These are phyloP conservation scores for Tolypocladium endophyticum DNA, from an alignment of 2,329 filamentous ascomycete species.

Conservation along the genomic window DNA sequence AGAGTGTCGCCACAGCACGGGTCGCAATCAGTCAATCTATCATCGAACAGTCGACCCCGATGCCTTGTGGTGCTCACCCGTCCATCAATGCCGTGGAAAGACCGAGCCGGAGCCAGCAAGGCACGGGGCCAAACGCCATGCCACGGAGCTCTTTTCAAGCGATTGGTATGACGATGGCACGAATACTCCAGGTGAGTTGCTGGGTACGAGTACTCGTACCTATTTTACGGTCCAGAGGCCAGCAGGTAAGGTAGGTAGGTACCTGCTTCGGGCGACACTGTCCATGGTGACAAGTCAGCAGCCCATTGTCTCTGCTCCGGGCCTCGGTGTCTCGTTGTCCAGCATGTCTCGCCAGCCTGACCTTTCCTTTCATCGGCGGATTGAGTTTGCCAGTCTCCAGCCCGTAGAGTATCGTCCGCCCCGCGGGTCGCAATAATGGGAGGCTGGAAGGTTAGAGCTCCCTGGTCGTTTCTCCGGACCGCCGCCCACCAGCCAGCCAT, in stretches of 20 bases:
- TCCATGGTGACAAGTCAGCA: background rate
- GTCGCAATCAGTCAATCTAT: background rate
- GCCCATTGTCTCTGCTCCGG: background rate
- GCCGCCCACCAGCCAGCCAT: slow-evolving; percentile 1
- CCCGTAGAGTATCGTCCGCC: background rate
- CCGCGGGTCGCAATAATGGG: background rate
- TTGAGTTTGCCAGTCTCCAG: background rate
- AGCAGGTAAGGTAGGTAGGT: background rate
- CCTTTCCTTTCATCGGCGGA: background rate
- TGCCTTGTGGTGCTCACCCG: background rate
- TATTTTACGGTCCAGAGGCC: background rate
- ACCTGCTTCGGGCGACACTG: background rate
- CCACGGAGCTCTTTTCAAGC: background rate
- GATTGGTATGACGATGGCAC: background rate
- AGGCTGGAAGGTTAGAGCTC: background rate
- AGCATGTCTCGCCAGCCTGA: background rate
- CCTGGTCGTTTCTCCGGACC: background rate
- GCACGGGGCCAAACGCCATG: background rate
- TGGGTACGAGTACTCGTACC: background rate
- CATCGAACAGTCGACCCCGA: background rate
- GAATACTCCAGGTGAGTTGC: background rate
- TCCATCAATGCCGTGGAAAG: background rate
- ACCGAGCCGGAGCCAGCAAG: background rate
- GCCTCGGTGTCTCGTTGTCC: background rate
- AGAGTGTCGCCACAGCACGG: background rate